A percentile compares a stretch with the other conserved stretches of the same genome.
Conservation (phyloP, 768 basidiomycete species). For the Lactarius psammicola region DNA sequence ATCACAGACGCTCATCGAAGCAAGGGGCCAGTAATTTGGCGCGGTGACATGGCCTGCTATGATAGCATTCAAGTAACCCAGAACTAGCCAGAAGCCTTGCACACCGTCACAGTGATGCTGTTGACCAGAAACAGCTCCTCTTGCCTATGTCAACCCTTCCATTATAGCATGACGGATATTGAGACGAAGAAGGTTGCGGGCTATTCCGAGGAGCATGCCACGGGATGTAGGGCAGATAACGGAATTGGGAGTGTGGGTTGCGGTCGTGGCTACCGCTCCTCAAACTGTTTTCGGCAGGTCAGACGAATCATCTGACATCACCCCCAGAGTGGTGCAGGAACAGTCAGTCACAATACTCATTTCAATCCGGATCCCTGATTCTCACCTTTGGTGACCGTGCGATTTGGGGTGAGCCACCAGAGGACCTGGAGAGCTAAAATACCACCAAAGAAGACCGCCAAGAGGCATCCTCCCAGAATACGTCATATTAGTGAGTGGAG, state of each 20-base stretch:
- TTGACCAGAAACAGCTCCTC: background rate
- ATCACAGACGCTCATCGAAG: background rate
- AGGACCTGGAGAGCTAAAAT: no score
- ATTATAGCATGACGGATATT: background rate
- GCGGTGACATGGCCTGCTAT: background rate
- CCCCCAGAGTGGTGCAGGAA: background rate
- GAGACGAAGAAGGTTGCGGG: background rate
- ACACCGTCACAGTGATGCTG: background rate
- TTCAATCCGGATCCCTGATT: background rate
- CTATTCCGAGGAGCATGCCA: background rate
- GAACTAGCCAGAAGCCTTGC: background rate
- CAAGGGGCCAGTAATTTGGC: background rate
- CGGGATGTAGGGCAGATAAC: background rate
- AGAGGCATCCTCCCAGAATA: background rate
- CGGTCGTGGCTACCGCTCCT: background rate
- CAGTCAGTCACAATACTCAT: no score
- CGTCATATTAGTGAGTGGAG: background rate
- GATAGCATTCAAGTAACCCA: background rate
- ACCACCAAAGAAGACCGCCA: background rate
- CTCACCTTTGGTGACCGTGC: background rate
- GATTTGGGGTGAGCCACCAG: background rate
- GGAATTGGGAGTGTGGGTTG: background rate
- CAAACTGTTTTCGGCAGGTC: background rate
- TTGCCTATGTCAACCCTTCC: background rate
- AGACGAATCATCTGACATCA: background rate